phyloP scores from a whole-genome alignment of 1,284 basidiomycete genomes.

The Psilocybe mexicana region DNA sequence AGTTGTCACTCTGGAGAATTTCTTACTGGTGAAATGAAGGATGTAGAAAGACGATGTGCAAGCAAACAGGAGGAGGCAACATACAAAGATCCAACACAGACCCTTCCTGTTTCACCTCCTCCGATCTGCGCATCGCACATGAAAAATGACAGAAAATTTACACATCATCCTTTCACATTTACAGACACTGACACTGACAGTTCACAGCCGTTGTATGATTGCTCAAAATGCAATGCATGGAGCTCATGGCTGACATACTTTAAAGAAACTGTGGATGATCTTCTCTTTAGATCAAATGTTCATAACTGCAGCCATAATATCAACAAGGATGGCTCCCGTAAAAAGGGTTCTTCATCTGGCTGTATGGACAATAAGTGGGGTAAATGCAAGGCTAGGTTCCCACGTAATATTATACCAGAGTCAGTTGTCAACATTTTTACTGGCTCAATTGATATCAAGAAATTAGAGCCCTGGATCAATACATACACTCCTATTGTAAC shows the following conservation, averaged over 20 bases:
- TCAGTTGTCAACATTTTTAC: neutral
- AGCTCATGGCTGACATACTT: neutral
- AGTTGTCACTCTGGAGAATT: slow-evolving; percentile 9
- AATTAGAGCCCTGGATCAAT: no score
- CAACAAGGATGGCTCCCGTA: no score
- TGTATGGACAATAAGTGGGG: no score
- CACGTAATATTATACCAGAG: neutral
- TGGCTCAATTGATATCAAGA: no score
- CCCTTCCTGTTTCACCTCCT: slow-evolving; percentile 8
- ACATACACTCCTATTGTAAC: no score
- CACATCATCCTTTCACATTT: no score
- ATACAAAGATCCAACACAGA: slow-evolving; percentile 16
- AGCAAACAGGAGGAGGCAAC: neutral
- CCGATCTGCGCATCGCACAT: no score
- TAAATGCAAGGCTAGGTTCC: neutral
- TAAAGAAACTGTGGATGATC: neutral
- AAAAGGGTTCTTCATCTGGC: neutral
- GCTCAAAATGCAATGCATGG: neutral
- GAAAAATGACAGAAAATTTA: no score
- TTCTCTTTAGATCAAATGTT: slow-evolving; percentile 22
- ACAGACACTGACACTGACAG: no score
- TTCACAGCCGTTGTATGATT: no score
- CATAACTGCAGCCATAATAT: slow-evolving; percentile 8
- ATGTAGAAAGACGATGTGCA: neutral
- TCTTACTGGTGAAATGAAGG: slow-evolving; percentile 13